A percentile compares a stretch with the other conserved stretches of the same genome.
phyloP scores from a whole-genome alignment of 192 early-diverging fungal genomes.

The Linnemannia exigua region DNA sequence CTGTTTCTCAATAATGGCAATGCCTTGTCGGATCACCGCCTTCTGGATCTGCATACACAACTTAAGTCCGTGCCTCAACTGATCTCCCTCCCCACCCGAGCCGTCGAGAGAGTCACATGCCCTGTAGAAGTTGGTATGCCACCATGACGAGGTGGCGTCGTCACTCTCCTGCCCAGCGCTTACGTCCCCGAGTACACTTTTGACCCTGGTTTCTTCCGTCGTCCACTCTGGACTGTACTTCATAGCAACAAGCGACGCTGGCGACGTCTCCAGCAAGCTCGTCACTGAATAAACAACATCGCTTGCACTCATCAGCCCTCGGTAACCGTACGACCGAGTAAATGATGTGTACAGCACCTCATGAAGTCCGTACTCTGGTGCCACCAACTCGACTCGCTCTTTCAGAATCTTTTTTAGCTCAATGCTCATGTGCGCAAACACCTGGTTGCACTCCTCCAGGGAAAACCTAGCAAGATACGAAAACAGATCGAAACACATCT shows the following conservation, averaged over 20 bases:
- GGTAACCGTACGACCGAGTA: conserved; percentile 81
- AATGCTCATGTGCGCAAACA: conserved; percentile 80
- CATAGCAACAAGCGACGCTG: conserved; percentile 53
- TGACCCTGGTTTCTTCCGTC: conserved; percentile 43
- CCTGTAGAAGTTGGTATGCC: conserved; percentile 88
- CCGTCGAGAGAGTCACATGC: conserved; percentile 89
- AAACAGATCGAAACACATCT: background rate
- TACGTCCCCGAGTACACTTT: background rate
- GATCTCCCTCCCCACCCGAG: conserved; percentile 40
- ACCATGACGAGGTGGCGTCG: conserved; percentile 57
- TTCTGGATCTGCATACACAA: conserved; percentile 83
- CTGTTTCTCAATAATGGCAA: conserved; percentile 86
- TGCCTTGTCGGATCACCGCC: conserved; percentile 82
- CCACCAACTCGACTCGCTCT: conserved; percentile 74
- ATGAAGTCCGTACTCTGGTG: conserved; percentile 83
- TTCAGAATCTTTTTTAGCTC: conserved; percentile 82
- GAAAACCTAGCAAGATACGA: conserved; percentile 73
- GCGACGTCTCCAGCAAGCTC: conserved; percentile 74
- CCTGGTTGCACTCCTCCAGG: conserved; percentile 80
- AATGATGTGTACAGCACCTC: conserved; percentile 88
- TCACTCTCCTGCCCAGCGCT: conserved; percentile 11
- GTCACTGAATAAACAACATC: conserved; percentile 88
- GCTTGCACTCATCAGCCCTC: conserved; percentile 74
- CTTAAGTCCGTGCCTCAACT: conserved; percentile 72
- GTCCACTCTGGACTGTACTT: conserved; percentile 53